Base-by-base conservation (phyloP, 306 rosid species). In the Cicer judaicum region DNA sequence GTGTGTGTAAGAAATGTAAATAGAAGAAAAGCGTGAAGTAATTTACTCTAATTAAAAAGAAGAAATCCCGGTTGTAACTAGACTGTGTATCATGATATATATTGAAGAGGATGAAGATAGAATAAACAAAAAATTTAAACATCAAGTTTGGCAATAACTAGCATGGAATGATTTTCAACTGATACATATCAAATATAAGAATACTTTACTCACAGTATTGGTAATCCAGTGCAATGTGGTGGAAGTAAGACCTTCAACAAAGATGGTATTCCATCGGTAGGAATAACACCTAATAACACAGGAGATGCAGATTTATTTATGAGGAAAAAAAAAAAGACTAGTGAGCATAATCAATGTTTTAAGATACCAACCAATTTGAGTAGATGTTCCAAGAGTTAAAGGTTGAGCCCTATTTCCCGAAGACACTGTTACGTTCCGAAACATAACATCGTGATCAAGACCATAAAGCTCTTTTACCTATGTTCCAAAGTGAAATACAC, bases 401-500 rank as follows among this genome's bases (percentile, higher is more conserved):
- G 98, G 82, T 5, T 77, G 91, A 55, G 97, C 90, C 81, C 90
- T 87, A 80, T 89, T 87, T 81, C 84, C 87, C 10, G 92, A 84
- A 79, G 89, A 72, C 47, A 93, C 88, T 0, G 96, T 87, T 50
- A 82, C 85, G 72, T 93, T 93, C 78, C 98, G 84, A 81, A 93
- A 93, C 59, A 78, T 53, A 78, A 93, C 91, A 73, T 85, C 85
- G 4, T 81, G 81, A 80, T 79, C 92, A 49, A 93, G 88, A 64
- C 96, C 97, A 85, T 89, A 91, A 73, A 93, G 96, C 78, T 93
- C 96, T 83, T 82, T 93, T 52, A 93, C 98, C 98, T 93, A 82
- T 50, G 7, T 13, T 36, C 36, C 77, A 77, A 73, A 65, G 46
- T 48, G 14, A 70, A 59, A 46, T 38, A 69, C 9, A 49, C 12